Base-by-base conservation (phyloP, 2,329 filamentous ascomycete genomes). In the Hortaea sp. region DNA sequence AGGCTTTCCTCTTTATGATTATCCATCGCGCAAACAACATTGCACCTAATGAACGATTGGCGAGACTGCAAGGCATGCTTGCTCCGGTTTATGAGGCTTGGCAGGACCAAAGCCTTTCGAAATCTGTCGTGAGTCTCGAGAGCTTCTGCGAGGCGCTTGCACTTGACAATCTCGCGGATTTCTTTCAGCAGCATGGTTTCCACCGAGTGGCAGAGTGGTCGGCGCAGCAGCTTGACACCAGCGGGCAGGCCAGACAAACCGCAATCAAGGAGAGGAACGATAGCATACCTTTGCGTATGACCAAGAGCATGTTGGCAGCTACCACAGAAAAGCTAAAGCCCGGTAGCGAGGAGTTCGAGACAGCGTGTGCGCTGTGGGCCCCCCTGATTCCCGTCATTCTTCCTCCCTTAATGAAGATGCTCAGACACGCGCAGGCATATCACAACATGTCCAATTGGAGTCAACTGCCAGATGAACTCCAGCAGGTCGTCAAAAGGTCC, bases 1-100 rank as follows among this genome's bases (percentile, higher is more conserved):
- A 82, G 56, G 90, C 88, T 7, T 90, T 97, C 52, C 73, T 97
- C 1, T 94, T 98, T 63, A 92, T 94, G 49, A 92, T 98, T 51
- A 83, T 84, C 57, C 90, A 97, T 65, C 87, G 92, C 49, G 82
- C 88, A 32, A 82, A 76, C 20, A 81, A 80, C 39, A 75, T 97
- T 31, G 83, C 94, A 53, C 74, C 77, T 12, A 72, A 74, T n/a
- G 68, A 79, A 32, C 85, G 89, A 49, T 73, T 89, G 44, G 72
- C 79, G 46, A 83, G 87, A 48, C 71, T 98, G 29, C 71, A 79
- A 46, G 75, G 77, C 10, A 95, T 97, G 63, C 75, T 97, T 42
- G 76, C 83, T n/a, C 88, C 89, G 1, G 81, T 97, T 27, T 83
- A 83, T 54, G 72, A 79, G 29, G 78, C 85, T 45, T 98, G 92